Base-by-base conservation (phyloP, 2,329 filamentous ascomycete genomes). In the Colletotrichum falcatum region DNA sequence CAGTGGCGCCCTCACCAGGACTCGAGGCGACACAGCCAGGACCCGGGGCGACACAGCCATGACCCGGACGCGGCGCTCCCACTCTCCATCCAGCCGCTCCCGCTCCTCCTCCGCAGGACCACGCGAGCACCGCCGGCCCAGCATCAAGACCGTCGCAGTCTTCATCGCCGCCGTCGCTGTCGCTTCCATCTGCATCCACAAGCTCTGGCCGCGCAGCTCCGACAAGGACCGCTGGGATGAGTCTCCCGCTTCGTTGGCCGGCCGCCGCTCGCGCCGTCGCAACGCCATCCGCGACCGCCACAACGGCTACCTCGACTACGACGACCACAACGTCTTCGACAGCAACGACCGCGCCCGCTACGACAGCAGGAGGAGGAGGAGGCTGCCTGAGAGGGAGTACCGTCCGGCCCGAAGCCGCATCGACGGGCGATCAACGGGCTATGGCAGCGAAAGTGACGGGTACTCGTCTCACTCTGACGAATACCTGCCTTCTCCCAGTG, bases 131-230 rank as follows among this genome's bases (percentile, higher is more conserved):
- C 49, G 44, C 16, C 73, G 73, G 49, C 74, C 78, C 33, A 28
- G 58, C 65, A 73, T 80, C 70, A 79, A 80, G 68, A 77, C 75
- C 20, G 77, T 79, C 0, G 76, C 78, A 18, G 72, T 78, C 14
- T 73, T 81, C 30, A 71, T 81, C 37, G 79, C 79, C 12, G 78
- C 78, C 37, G 76, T 81, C 20, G 80, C 79, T 39, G 75, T 81
- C 39, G 79, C 79, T 30, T 76, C 79, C 14, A 73, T 81, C 51
- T 73, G 79, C 46, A 78, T 79, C 48, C 78, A 78, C 72, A 79
- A 78, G 64, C 73, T 79, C 72, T 81, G 80, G 79, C 78, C 78
- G 37, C 80, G 79, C 71, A 75, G 75, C 63, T 76, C 76, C 16
- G 77, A 74, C 23, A 73, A 77, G 35, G 76, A 79, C 14, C 74